A percentile compares a stretch with the other conserved stretches of the same genome.
Evolutionary conservation across 305 asterid genomes (phyloP).

Genomic region (Withania somnifera): DNA sequence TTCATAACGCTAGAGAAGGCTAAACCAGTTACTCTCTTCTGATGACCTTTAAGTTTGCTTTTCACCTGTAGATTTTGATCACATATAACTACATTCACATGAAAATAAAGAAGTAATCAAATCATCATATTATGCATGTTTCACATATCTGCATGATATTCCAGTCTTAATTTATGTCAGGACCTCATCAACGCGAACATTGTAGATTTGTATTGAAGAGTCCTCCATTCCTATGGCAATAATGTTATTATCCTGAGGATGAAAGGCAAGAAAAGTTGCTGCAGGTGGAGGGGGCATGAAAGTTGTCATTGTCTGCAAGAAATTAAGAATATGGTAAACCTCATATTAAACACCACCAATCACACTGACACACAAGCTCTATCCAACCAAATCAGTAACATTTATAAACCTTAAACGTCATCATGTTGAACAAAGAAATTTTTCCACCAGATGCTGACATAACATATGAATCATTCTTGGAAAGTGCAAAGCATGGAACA

Average conservation of each 20-base stretch:
- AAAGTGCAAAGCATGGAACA: slow-evolving; percentile 67
- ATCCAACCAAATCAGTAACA: neutral
- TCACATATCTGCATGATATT: neutral
- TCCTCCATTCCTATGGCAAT: slow-evolving; percentile 85
- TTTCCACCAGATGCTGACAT: slow-evolving; percentile 83
- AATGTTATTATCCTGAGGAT: slow-evolving; percentile 70
- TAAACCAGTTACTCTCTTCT: slow-evolving; percentile 64
- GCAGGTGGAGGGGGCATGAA: slow-evolving; percentile 82
- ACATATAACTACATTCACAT: neutral
- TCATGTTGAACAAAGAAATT: slow-evolving; percentile 64
- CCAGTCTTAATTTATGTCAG: neutral
- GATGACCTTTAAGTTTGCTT: slow-evolving; percentile 56
- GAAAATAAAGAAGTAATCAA: neutral
- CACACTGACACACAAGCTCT: neutral
- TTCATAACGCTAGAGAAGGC: slow-evolving; percentile 49
- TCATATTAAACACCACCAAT: slow-evolving; percentile 3
- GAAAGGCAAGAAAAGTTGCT: slow-evolving; percentile 71
- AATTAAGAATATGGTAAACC: neutral
- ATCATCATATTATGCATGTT: neutral
- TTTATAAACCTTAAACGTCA: slow-evolving; percentile 55
- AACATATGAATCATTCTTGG: slow-evolving; percentile 65
- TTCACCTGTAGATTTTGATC: slow-evolving; percentile 31
- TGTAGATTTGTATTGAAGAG: slow-evolving; percentile 61
- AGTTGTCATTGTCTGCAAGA: slow-evolving; percentile 65
- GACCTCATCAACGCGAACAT: slow-evolving; percentile 71